Evolutionary conservation across 768 basidiomycete species (phyloP).

Genomic region (Pseudohyphozyma bogoriensis): DNA sequence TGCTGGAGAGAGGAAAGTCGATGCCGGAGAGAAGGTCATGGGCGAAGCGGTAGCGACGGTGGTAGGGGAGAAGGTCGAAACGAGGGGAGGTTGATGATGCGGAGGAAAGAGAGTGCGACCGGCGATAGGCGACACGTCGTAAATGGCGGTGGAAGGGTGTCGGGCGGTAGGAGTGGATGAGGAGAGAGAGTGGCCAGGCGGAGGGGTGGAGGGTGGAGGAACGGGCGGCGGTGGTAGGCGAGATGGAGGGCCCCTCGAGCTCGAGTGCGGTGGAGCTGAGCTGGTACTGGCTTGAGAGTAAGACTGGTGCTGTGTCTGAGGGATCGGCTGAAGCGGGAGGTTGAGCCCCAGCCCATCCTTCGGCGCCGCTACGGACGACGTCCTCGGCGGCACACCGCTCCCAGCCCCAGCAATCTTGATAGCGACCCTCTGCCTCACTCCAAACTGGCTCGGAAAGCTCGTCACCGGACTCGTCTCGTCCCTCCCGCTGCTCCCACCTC

Average conservation of each 20-base stretch:
- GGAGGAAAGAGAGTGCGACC: too few relatives aligned
- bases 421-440: slow-evolving; percentile 12
- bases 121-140: too few relatives aligned
- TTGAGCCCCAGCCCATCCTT: not conserved
- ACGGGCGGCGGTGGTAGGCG: too few relatives aligned
- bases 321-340: not conserved
- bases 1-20: too few relatives aligned
- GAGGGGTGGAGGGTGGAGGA: too few relatives aligned
- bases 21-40: too few relatives aligned
- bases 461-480: not conserved
- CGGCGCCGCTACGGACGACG: not conserved
- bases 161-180: too few relatives aligned
- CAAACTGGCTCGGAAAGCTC: slow-evolving; percentile 14
- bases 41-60: too few relatives aligned
- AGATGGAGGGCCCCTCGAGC: not conserved
- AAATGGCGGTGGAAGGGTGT: too few relatives aligned
- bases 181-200: too few relatives aligned
- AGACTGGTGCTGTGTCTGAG: not conserved
- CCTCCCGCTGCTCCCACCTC: not conserved
- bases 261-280: not conserved
- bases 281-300: not conserved
- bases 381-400: not conserved
- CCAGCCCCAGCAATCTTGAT: not conserved
- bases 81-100: too few relatives aligned
- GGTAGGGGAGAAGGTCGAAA: too few relatives aligned